phyloP scores from a whole-genome alignment of 1,139 yeast genomes.

The Taiozyma onychis region DNA sequence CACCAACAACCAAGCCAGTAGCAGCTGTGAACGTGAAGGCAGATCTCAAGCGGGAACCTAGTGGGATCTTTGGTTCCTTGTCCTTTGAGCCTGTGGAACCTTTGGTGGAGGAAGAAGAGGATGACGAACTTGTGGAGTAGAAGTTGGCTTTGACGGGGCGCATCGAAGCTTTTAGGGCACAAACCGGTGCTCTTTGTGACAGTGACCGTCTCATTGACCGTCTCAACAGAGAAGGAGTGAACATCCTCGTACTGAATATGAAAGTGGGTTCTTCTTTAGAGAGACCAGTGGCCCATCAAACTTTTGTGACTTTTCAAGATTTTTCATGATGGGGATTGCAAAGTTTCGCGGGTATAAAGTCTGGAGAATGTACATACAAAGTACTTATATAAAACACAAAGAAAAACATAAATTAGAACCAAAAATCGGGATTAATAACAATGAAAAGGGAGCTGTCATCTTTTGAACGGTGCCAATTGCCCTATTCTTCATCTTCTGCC shows the following conservation, averaged over 20 bases:
- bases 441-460: background rate
- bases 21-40: conserved; percentile 60
- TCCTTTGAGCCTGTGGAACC: conserved; percentile 1
- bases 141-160: background rate
- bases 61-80: conserved; percentile 20
- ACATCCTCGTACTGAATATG: background rate
- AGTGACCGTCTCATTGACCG: background rate
- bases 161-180: background rate
- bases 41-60: conserved; percentile 39
- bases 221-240: background rate
- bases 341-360: background rate
- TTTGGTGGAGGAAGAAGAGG: background rate
- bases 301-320: background rate
- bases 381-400: background rate
- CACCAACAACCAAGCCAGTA: conserved; percentile 58
- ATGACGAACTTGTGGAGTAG: conserved; percentile 1
- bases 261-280: background rate
- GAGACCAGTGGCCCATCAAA: background rate
- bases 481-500: background rate
- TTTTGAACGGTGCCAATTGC: too few species aligned
- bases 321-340: background rate
- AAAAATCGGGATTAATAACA: background rate
- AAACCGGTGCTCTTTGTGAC: background rate
- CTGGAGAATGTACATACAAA: too few species aligned
- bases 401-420: background rate